phyloP scores from a whole-genome alignment of 2,329 filamentous ascomycete species.

The Phaeosphaeria sp. region DNA sequence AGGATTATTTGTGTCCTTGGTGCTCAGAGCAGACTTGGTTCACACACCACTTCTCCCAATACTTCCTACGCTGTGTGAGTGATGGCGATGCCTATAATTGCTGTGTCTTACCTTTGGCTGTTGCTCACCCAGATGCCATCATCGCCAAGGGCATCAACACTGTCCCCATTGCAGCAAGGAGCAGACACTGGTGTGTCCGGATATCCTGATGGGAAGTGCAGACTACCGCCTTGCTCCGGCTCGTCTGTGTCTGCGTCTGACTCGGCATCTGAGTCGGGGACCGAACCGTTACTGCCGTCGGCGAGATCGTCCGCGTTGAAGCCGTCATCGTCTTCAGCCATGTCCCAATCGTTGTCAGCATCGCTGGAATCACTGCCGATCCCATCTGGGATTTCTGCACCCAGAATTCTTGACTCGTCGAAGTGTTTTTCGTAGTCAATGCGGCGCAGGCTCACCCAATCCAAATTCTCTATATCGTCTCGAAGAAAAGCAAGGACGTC shows the following conservation, averaged over 20 bases:
- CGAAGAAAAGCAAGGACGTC: constrained; percentile 65
- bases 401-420: constrained; percentile 54
- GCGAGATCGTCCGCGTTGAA: constrained; percentile 34
- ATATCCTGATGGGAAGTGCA: constrained; percentile 55
- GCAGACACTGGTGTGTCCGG: constrained; percentile 55
- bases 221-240: constrained; percentile 47
- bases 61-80: constrained; percentile 45
- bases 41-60: constrained; percentile 64
- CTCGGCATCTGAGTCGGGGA: constrained; percentile 42
- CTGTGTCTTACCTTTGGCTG: constrained; percentile 47
- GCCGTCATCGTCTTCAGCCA: constrained; percentile 36
- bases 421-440: constrained; percentile 66
- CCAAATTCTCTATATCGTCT: constrained; percentile 62
- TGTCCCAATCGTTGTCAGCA: constrained; percentile 45
- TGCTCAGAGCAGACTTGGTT: constrained; percentile 53
- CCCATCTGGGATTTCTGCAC: constrained; percentile 58
- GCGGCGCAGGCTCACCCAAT: constrained; percentile 68
- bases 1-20: constrained; percentile 46
- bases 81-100: background rate
- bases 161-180: constrained; percentile 51
- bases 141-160: constrained; percentile 56
- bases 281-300: constrained; percentile 42
- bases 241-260: constrained; percentile 45
- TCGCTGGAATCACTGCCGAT: constrained; percentile 54
- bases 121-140: constrained; percentile 54